Conservation (phyloP, 2,329 filamentous ascomycete species). For the Arthrobotrys megalospora region DNA sequence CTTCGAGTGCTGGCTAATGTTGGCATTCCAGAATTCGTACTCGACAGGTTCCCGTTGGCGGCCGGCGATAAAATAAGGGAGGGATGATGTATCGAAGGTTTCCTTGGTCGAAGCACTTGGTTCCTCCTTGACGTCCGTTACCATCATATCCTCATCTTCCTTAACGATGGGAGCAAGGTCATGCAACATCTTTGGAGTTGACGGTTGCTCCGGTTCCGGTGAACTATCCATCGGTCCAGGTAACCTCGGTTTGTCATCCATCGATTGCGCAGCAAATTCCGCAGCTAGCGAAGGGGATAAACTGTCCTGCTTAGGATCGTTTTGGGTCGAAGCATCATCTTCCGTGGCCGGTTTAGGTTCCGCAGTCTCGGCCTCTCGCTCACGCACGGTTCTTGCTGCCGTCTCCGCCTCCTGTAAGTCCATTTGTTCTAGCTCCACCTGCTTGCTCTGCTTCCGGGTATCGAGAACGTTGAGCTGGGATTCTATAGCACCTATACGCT, state of each 20-base stretch:
- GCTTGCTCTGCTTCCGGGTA: slow-evolving; percentile 45
- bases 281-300: slow-evolving; percentile 44
- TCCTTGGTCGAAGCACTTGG: slow-evolving; percentile 32
- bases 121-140: slow-evolving; percentile 58
- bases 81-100: slow-evolving; percentile 41
- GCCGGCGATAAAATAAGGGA: slow-evolving; percentile 63
- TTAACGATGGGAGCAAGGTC: slow-evolving; percentile 60
- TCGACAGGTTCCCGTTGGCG: slow-evolving; percentile 62
- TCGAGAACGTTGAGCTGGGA: slow-evolving; percentile 34
- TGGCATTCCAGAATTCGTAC: slow-evolving; percentile 62
- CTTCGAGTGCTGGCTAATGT: slow-evolving; percentile 61
- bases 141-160: slow-evolving; percentile 62
- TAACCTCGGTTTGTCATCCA: slow-evolving; percentile 41
- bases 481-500: slow-evolving; percentile 41
- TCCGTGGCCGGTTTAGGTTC: slow-evolving; percentile 17
- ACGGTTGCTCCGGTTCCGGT: slow-evolving; percentile 58
- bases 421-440: slow-evolving; percentile 44
- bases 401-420: slow-evolving; percentile 39
- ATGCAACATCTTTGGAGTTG: slow-evolving; percentile 39
- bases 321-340: slow-evolving; percentile 27
- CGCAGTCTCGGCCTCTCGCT: slow-evolving; percentile 24
- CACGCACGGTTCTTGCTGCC: slow-evolving; percentile 27
- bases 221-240: slow-evolving; percentile 61
- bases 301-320: slow-evolving; percentile 45
- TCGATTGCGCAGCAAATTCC: slow-evolving; percentile 51